Conservation (phyloP, 805 yeast genomes). For the Nakazawaea wickerhamii region DNA sequence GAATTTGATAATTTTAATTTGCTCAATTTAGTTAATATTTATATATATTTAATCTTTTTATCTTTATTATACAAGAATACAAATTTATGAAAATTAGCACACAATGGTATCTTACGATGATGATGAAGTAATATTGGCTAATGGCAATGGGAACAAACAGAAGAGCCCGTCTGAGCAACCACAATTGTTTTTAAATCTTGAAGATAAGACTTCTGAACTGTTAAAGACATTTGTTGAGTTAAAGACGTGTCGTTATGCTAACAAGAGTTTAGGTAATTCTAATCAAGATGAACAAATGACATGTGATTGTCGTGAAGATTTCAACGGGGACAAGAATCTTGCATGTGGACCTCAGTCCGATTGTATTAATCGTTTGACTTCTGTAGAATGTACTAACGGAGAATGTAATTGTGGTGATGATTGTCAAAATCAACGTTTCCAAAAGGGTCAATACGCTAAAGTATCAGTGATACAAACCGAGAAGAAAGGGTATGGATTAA, state of each 20-base stretch:
- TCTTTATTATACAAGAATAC: too few species aligned
- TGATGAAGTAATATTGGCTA: neutral
- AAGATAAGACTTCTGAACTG: conserved; percentile 69
- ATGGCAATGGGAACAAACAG: neutral
- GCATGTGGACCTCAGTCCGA: conserved; percentile 86
- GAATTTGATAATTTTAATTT: too few species aligned
- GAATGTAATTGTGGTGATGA: conserved; percentile 67
- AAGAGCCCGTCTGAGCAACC: neutral
- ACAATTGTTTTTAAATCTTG: conserved; percentile 33
- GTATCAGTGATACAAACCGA: conserved; percentile 84
- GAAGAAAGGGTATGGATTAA: conserved; percentile 83
- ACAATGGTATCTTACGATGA: conserved; percentile 1
- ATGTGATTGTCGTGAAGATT: conserved; percentile 72
- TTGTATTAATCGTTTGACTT: conserved; percentile 89
- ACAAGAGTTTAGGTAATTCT: conserved; percentile 58
- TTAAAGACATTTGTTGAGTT: conserved; percentile 48
- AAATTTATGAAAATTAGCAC: too few species aligned
- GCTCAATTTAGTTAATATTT: too few species aligned
- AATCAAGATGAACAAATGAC: conserved; percentile 78
- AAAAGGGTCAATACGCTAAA: conserved; percentile 61
- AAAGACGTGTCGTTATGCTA: conserved; percentile 55
- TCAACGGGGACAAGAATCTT: conserved; percentile 33
- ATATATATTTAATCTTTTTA: too few species aligned
- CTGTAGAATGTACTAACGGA: conserved; percentile 81
- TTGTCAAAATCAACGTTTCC: conserved; percentile 89